Evolutionary conservation across 495 filamentous ascomycete genomes (phyloP).

Genomic region (Hyaloscypha hepaticicola): DNA sequence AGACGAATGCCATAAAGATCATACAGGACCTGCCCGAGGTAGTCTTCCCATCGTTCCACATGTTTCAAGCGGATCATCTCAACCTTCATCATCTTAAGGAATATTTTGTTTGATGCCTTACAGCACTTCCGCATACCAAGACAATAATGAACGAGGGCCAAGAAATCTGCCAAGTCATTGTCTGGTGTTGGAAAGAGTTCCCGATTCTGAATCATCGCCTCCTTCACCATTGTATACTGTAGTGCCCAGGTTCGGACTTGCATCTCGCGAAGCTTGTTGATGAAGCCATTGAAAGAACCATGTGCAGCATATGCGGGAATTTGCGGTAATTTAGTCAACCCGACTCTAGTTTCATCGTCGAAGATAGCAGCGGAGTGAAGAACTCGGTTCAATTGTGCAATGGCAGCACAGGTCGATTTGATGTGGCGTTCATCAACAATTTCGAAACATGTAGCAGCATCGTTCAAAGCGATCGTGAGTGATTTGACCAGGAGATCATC

Average conservation of each 20-base stretch:
- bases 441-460: conserved; percentile 68
- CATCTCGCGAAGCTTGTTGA: conserved; percentile 79
- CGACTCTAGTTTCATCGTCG: conserved; percentile 78
- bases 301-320: conserved; percentile 40
- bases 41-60: conserved; percentile 69
- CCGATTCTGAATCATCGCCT: conserved; percentile 66
- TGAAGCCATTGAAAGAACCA: conserved; percentile 44
- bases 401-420: conserved; percentile 62
- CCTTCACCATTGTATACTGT: conserved; percentile 69
- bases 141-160: conserved; percentile 77
- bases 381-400: conserved; percentile 65
- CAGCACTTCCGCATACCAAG: conserved; percentile 86
- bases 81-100: conserved; percentile 83
- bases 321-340: conserved; percentile 53
- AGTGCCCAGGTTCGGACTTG: conserved; percentile 86
- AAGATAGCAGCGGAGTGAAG: conserved; percentile 76
- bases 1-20: conserved; percentile 85
- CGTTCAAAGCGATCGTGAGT: conserved; percentile 61
- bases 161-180: conserved; percentile 69
- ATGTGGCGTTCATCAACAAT: conserved; percentile 79
- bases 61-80: conserved; percentile 67
- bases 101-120: conserved; percentile 77
- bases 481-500: conserved; percentile 71
- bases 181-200: conserved; percentile 59
- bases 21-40: conserved; percentile 83